Conservation (phyloP, 176 grass and related monocot species). For the Oryza meridionalis region DNA sequence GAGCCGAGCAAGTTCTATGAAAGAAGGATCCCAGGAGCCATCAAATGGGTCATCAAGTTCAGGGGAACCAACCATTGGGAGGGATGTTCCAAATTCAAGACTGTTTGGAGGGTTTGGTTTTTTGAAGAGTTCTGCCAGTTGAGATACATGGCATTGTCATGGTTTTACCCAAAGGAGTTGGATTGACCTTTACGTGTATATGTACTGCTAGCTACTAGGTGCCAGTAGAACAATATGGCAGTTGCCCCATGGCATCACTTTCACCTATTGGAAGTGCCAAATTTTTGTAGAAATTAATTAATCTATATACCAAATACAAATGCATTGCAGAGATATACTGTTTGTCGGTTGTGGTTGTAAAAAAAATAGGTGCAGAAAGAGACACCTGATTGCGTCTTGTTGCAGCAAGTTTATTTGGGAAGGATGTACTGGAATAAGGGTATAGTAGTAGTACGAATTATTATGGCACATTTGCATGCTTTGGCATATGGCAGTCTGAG, state of each 20-base stretch:
- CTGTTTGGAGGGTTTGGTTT: conserved; percentile 48
- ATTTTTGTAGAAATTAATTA: conserved; percentile 33
- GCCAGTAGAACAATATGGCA: conserved; percentile 5
- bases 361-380: not conserved
- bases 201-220: not conserved
- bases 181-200: conserved; percentile 21
- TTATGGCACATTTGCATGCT: not conserved
- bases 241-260: not conserved
- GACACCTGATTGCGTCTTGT: not conserved
- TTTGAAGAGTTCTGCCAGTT: conserved; percentile 38
- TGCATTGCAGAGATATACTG: not conserved
- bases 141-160: conserved; percentile 32
- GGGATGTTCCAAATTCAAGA: conserved; percentile 33
- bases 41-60: not conserved
- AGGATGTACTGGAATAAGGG: not conserved
- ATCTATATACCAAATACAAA: not conserved
- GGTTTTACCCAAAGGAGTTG: conserved; percentile 26
- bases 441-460: not conserved
- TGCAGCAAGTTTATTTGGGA: conserved; percentile 3
- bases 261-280: conserved; percentile 2
- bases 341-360: not conserved
- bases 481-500: not conserved
- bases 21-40: conserved; percentile 32
- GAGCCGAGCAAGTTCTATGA: conserved; percentile 45
- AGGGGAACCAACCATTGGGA: conserved; percentile 31